Evolutionary conservation across 257 asterid genomes (phyloP).

Genomic region (Fraxinus pennsylvanica): DNA sequence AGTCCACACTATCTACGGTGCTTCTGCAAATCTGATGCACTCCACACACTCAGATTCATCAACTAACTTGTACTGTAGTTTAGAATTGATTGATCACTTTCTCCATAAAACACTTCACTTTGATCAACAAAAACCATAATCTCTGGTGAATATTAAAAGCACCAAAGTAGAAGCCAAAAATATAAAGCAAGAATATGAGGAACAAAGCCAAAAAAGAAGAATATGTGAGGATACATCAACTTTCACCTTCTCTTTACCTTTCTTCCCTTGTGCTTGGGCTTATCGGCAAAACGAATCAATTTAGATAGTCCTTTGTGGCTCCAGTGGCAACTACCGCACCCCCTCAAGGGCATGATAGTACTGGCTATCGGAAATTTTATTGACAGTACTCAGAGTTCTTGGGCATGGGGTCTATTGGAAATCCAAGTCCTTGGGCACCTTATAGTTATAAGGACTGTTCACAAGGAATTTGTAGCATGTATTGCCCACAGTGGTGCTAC

Average conservation of each 20-base stretch:
- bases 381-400: not conserved
- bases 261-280: conserved; percentile 29
- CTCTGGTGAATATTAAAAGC: not conserved
- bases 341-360: not conserved
- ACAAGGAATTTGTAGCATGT: conserved; percentile 69
- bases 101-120: conserved; percentile 29
- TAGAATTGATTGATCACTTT: conserved; percentile 17
- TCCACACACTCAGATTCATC: conserved; percentile 34
- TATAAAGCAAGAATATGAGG: conserved; percentile 8
- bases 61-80: conserved; percentile 29
- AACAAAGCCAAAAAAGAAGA: not conserved
- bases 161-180: conserved; percentile 32
- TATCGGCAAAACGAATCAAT: not conserved
- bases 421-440: conserved; percentile 57
- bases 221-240: conserved; percentile 27
- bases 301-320: not conserved
- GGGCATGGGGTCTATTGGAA: conserved; percentile 55
- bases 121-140: conserved; percentile 49
- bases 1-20: not conserved
- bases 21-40: conserved; percentile 24
- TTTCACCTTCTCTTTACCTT: conserved; percentile 34
- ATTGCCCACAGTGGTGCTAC: conserved; percentile 87
- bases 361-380: conserved; percentile 23
- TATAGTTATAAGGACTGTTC: conserved; percentile 68
- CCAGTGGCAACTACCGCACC: not conserved